Evolutionary conservation across 225 moss, liverwort and hornwort genomes (phyloP), one percentile per base, ranked within the genome.

Genomic region (Antitrichia curtipendula): DNA sequence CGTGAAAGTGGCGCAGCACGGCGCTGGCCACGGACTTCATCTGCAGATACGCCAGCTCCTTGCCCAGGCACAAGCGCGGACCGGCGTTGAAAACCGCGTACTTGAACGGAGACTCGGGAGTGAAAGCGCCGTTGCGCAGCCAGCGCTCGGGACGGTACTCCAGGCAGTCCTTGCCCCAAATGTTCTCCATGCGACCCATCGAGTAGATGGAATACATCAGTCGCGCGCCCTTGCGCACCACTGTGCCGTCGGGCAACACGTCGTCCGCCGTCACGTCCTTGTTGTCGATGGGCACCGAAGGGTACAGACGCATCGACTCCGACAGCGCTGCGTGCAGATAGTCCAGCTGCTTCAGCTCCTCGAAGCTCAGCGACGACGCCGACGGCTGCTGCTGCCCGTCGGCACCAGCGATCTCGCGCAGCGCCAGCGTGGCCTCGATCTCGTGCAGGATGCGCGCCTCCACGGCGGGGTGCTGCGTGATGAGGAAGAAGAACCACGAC

Each of bases 401-500:
- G 58, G 16, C 15, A 0, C 40, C 54, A 5, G 1, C 8, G 13
- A 45, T 15, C 21, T 32, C 24, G 36, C 74, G 78, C 17, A 45
- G 49, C 49, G 57, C 24, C 88, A 94, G 63, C 12, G 83, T 82
- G 12, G 36, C n/a, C 10, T 59, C 36, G 64, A 95, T 91, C 75
- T 95, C 96, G 22, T 85, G n/a, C 27, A 90, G 83, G 54, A 95
- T 93, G 22, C 54, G 78, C 2, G 58, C 69, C 47, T 95, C 94
- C 17, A 95, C 95, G 7, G 53, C 72, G 6, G 94, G 95, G 83
- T 96, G 90, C 36, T 83, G 89, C 4, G 94, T 81, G n/a, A 96
- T 69, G 27, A 95, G 88, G 95, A 82, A 95, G 88, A 96, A 95
- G 85, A 96, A 96, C 93, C 91, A 95, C 2, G 96, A 92, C 40